Evolutionary conservation across 768 basidiomycete species (phyloP).

Genomic region (Pisolithus orientalis): DNA sequence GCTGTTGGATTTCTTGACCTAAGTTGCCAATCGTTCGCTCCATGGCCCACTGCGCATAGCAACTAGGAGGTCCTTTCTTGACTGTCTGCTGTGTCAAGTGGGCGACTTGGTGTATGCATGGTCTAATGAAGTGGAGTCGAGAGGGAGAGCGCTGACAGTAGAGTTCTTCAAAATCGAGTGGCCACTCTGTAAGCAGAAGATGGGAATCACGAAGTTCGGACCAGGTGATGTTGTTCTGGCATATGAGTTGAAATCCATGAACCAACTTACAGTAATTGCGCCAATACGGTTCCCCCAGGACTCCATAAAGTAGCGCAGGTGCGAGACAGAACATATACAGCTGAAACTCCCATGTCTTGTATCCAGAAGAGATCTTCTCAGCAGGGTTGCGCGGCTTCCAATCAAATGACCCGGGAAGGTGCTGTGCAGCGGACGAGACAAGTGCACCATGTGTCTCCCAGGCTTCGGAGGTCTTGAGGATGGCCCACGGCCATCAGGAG

Average conservation of each 20-base stretch:
- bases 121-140: constrained; percentile 19
- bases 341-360: too few relatives aligned
- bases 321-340: too few relatives aligned
- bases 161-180: constrained; percentile 22
- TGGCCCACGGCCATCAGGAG: constrained; percentile 26
- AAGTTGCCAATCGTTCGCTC: too few relatives aligned
- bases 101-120: constrained; percentile 18
- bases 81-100: constrained; percentile 20
- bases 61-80: constrained; percentile 16
- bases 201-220: constrained; percentile 10
- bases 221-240: constrained; percentile 10
- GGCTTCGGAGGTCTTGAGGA: constrained; percentile 14
- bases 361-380: too few relatives aligned
- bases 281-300: constrained; percentile 14
- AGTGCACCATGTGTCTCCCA: constrained; percentile 17
- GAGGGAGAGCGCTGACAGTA: too few relatives aligned
- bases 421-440: constrained; percentile 10
- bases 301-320: constrained; percentile 9
- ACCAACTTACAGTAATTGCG: constrained; percentile 16
- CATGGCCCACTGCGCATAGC: constrained; percentile 20
- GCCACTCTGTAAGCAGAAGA: constrained; percentile 13
- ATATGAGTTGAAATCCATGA: constrained; percentile 13
- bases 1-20: too few relatives aligned
- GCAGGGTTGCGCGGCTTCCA: too few relatives aligned
- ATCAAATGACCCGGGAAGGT: too few relatives aligned